Conservation (phyloP, 345 rosid species). For the Rhodamnia rubescens region DNA sequence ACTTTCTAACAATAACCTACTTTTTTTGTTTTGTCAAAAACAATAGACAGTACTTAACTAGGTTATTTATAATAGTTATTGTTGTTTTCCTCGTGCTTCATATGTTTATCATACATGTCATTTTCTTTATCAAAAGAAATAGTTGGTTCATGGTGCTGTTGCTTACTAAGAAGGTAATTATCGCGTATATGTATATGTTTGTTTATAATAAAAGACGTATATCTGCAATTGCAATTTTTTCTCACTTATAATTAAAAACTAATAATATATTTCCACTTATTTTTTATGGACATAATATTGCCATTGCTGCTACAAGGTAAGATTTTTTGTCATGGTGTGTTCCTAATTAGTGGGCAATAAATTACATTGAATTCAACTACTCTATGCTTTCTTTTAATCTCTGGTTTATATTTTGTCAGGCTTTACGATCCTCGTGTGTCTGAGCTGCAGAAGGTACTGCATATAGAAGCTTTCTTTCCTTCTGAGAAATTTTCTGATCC, state of each 20-base stretch:
- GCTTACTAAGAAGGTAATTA: background rate
- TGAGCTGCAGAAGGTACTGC: slow-evolving; percentile 53
- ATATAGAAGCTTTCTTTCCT: slow-evolving; percentile 70
- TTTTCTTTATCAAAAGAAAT: background rate
- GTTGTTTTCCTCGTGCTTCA: background rate
- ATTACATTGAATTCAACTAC: background rate
- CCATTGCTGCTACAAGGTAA: background rate
- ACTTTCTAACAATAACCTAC: background rate
- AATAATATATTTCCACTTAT: background rate
- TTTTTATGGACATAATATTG: background rate
- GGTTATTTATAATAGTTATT: background rate
- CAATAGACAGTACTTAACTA: background rate
- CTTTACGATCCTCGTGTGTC: slow-evolving; percentile 87
- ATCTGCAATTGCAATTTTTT: background rate
- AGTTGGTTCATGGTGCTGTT: background rate
- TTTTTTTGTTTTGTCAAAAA: background rate
- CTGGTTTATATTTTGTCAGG: slow-evolving; percentile 40
- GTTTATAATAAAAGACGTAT: background rate
- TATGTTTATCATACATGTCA: background rate
- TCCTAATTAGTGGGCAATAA: background rate
- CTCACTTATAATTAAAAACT: background rate
- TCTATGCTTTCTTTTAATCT: background rate
- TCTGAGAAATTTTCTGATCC: slow-evolving; percentile 59
- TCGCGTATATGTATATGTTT: background rate
- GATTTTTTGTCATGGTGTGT: background rate